These are phyloP conservation scores for Polytolypa hystricis DNA, from an alignment of 2,329 filamentous ascomycete species.

Conservation along the genomic window DNA sequence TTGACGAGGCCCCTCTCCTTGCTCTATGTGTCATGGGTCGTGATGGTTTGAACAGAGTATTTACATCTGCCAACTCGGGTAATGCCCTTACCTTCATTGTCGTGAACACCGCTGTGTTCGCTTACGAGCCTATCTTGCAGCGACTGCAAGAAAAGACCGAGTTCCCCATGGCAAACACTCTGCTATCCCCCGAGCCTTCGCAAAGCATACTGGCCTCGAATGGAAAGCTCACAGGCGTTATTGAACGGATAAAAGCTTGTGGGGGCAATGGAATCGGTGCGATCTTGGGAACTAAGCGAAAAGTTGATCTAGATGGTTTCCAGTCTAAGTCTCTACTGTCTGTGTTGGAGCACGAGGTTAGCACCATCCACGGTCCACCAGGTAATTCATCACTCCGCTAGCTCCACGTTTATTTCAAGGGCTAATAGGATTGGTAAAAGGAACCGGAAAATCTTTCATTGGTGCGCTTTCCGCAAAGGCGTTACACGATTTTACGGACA, in stretches of 20 bases:
- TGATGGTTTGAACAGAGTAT: constrained; percentile 41
- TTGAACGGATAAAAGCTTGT: no score
- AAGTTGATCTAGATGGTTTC: constrained; percentile 37
- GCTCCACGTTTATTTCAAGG: constrained; percentile 31
- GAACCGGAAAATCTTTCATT: constrained; percentile 66
- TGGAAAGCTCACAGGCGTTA: neutral
- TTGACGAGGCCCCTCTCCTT: constrained; percentile 31
- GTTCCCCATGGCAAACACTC: no score
- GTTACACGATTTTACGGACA: constrained; percentile 38
- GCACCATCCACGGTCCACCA: constrained; percentile 59
- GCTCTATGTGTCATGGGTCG: constrained; percentile 24
- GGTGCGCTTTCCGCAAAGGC: constrained; percentile 52
- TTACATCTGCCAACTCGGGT: no score
- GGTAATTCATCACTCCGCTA: constrained; percentile 38
- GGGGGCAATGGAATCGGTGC: no score
- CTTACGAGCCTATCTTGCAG: constrained; percentile 54
- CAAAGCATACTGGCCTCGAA: neutral
- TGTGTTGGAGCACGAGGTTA: constrained; percentile 41
- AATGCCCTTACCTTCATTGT: no score
- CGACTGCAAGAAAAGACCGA: constrained; percentile 45
- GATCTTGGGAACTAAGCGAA: constrained; percentile 18
- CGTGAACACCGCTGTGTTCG: constrained; percentile 55
- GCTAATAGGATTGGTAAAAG: constrained; percentile 25
- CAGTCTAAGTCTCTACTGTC: constrained; percentile 46
- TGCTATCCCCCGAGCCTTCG: neutral